phyloP scores from a whole-genome alignment of 306 rosid species.

The Cucurbita pepo region DNA sequence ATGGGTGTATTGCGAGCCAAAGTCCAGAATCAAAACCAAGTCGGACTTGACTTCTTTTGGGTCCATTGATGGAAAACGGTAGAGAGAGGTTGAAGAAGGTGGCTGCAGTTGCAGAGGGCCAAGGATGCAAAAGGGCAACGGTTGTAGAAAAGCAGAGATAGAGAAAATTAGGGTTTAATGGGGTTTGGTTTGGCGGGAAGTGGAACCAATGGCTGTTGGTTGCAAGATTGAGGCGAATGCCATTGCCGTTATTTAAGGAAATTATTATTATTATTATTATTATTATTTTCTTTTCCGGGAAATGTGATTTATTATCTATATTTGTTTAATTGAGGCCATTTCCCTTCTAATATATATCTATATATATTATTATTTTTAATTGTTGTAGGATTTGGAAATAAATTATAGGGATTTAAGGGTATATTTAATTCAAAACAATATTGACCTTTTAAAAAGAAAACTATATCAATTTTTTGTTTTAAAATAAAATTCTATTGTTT shows the following conservation, averaged over 20 bases:
- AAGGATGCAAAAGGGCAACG: background rate
- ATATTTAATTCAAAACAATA: too few species aligned
- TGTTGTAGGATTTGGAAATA: too few species aligned
- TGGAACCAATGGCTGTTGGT: background rate
- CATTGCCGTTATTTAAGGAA: background rate
- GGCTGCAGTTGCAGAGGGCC: background rate
- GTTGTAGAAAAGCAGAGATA: background rate
- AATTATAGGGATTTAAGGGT: too few species aligned
- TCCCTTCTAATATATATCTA: too few species aligned
- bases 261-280: background rate
- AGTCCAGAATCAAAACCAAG: constrained; percentile 68
- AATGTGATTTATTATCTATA: background rate
- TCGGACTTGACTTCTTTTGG: constrained; percentile 47
- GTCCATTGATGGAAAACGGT: constrained; percentile 21
- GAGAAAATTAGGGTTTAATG: background rate
- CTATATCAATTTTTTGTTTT: too few species aligned
- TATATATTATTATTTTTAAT: too few species aligned
- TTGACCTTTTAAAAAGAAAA: too few species aligned
- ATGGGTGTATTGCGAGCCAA: constrained; percentile 89
- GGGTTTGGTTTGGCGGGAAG: constrained; percentile 17
- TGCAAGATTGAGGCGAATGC: background rate
- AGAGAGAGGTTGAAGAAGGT: background rate
- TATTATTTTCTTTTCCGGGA: background rate
- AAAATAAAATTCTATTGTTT: too few species aligned
- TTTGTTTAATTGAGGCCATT: too few species aligned